Evolutionary conservation across 2,329 filamentous ascomycete genomes (phyloP), one percentile per base, ranked within the genome.

Genomic region (Colletotrichum sidae): DNA sequence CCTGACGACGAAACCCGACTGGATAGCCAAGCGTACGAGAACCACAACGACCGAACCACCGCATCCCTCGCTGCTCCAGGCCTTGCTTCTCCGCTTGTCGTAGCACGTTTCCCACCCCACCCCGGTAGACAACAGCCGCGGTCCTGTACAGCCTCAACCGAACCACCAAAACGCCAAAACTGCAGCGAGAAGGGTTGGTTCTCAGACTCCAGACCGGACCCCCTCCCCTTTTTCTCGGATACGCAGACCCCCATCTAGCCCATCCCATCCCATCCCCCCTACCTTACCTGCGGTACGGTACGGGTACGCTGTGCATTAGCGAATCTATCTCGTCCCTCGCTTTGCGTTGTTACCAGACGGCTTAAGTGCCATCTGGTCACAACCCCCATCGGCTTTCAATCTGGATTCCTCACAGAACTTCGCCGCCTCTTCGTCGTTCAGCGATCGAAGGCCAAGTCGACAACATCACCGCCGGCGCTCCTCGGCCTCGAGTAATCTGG

Each of bases 381-480:
- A 67, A 67, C 67, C 50, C 64, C 55, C 64, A 37, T 44, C 53
- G 62, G 58, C 55, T 49, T 69, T 55, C 68, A 69, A 65, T 38
- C 68, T 69, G 68, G 68, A 68, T 66, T 39, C 60, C 42, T 42
- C 68, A 60, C 56, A 69, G 49, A 46, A 54, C 42, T 65, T 58
- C 52, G 65, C 59, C 55, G 65, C 67, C 49, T 65, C 64, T 9
- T 68, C 72, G n/a, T 72, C 73, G 54, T 71, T 70, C 41, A 72
- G 70, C 70, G 70, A 72, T 57, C 67, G 67, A 46, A 67, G 67
- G 51, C 65, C 73, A 49, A 60, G 68, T 53, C 67, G 72, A 55
- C 71, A 71, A 46, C 74, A 76, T 67, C 73, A 72, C 70, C 68
- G 73, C 67, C 72, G 74, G 65, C 72, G 72, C 71, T 75, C 75